These are phyloP conservation scores for Torulaspora franciscae DNA, from an alignment of 805 yeast species.

Conservation along the genomic window DNA sequence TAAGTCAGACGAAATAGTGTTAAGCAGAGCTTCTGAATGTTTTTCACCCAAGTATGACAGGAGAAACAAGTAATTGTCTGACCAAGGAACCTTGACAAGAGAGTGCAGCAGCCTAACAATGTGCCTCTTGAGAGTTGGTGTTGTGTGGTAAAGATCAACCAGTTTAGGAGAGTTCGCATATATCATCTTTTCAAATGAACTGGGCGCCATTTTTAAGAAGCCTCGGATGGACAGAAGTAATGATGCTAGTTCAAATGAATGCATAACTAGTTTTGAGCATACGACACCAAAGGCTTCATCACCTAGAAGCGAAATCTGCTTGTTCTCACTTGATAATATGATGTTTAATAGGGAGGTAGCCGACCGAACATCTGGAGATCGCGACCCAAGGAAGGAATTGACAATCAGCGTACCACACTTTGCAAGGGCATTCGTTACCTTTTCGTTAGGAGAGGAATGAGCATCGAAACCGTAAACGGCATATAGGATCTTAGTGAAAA, in stretches of 20 bases:
- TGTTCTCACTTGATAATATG: slow-evolving; percentile 16
- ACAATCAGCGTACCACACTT: slow-evolving; percentile 48
- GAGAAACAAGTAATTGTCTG: slow-evolving; percentile 64
- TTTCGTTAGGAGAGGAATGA: slow-evolving; percentile 33
- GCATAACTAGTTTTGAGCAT: slow-evolving; percentile 40
- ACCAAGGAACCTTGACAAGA: slow-evolving; percentile 54
- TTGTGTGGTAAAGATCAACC: slow-evolving; percentile 52
- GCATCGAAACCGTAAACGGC: slow-evolving; percentile 53
- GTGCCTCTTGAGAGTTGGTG: slow-evolving; percentile 43
- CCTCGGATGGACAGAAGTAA: slow-evolving; percentile 56
- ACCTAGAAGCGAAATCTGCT: slow-evolving; percentile 35
- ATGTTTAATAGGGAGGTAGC: slow-evolving; percentile 22
- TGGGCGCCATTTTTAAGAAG: slow-evolving; percentile 45
- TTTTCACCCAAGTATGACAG: slow-evolving; percentile 74
- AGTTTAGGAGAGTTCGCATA: slow-evolving; percentile 53
- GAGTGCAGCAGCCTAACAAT: slow-evolving; percentile 54
- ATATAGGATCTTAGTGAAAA: slow-evolving; percentile 51
- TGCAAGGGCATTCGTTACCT: slow-evolving; percentile 48
- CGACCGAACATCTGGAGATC: slow-evolving; percentile 46
- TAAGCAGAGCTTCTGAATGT: slow-evolving; percentile 54
- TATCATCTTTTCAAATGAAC: slow-evolving; percentile 59
- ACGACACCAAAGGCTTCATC: slow-evolving; percentile 18
- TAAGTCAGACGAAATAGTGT: slow-evolving; percentile 57
- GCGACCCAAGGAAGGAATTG: slow-evolving; percentile 50
- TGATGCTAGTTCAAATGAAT: slow-evolving; percentile 52